Evolutionary conservation across 1,284 basidiomycete genomes (phyloP), one percentile per base, ranked within the genome.

Genomic region (Cryptococcus sp.): DNA sequence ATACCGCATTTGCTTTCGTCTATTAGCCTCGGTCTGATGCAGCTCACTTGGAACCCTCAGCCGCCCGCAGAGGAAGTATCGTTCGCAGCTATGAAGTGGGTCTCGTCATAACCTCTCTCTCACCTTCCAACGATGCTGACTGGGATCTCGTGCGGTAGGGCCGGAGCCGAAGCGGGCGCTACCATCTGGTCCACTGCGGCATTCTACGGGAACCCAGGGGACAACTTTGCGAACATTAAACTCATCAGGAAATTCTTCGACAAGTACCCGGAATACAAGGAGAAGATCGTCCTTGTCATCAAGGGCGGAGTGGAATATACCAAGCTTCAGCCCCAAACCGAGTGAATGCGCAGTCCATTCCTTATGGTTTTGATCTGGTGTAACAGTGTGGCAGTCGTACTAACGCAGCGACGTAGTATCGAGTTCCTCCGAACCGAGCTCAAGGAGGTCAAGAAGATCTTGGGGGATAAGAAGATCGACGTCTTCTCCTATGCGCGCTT

Each of bases 81-180:
- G 11, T 87, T 88, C 60, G 83, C 81, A 41, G 79, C 84, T 5
- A 85, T 89, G 79, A 86, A 84, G 69, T 73, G 59, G 60, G 69
- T 69, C 35, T 20, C 20, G 15, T 50, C 15, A n/a, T 20, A 19
- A 23, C 22, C 27, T 50, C 38, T 25, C 16, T 23, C 7, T 8
- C 16, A 15, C 25, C 15, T 17, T 23, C 15, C 30, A 15, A 13
- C 41, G 61, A 13, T 13, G 19, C 25, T 30, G n/a, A 3, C 23
- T 40, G 38, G 39, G 30, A 19, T 35, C 16, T n/a, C 50, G 3
- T 39, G 43, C 27, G 46, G 47, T 52, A 75, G 72, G 52, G 72
- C 77, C 1, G 83, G 85, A 3, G 83, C 83, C 13, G 78, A 88
- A 45, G 82, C 85, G 25, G 81, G 83, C 0, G 76, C 80, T 43